Evolutionary conservation across 306 rosid genomes (phyloP).

Genomic region (Prunus fruticosa): DNA sequence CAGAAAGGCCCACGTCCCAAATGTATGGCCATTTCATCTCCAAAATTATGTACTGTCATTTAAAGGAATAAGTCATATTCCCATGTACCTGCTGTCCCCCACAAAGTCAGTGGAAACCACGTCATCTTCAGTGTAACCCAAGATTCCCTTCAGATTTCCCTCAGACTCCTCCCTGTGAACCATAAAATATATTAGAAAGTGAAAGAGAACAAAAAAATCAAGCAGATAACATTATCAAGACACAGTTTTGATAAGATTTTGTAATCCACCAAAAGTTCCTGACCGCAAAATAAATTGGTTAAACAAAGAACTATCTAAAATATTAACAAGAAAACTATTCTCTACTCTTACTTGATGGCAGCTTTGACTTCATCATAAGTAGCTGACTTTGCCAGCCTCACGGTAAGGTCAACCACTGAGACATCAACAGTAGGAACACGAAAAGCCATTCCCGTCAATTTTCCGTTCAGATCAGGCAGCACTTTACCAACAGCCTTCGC

Average conservation of each 20-base stretch:
- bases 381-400: conserved; percentile 57
- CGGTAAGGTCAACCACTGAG: conserved; percentile 76
- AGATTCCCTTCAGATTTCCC: conserved; percentile 70
- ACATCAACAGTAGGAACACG: conserved; percentile 82
- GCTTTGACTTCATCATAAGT: conserved; percentile 52
- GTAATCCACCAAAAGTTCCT: background rate
- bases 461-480: conserved; percentile 68
- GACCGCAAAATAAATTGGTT: background rate
- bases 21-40: background rate
- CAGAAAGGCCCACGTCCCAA: background rate
- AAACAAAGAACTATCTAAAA: background rate
- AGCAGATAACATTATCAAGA: background rate
- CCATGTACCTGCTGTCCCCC: conserved; percentile 60
- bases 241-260: background rate
- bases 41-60: background rate
- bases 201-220: background rate
- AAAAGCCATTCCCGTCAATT: conserved; percentile 82
- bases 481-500: conserved; percentile 71
- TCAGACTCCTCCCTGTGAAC: conserved; percentile 67
- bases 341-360: conserved; percentile 61
- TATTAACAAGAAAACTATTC: background rate
- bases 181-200: background rate
- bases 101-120: conserved; percentile 68
- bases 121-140: conserved; percentile 76
- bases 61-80: background rate